These are phyloP conservation scores for Kodamaea sagamina DNA, from an alignment of 805 yeast species.

Conservation along the genomic window DNA sequence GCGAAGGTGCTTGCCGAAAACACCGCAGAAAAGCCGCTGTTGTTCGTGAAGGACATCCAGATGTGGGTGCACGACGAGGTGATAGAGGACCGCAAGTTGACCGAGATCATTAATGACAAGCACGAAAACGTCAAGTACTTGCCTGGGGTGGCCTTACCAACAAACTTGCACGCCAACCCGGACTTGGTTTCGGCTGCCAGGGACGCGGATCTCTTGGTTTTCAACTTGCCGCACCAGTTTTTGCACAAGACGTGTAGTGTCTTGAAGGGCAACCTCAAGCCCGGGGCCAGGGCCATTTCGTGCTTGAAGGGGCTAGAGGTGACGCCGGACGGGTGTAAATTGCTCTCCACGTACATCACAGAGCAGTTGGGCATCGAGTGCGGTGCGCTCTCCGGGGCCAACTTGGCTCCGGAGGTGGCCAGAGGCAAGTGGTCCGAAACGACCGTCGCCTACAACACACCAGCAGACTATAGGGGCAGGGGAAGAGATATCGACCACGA, in stretches of 20 bases:
- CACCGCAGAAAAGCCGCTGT: conserved; percentile 39
- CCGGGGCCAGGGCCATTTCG: conserved; percentile 44
- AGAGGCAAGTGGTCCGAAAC: conserved; percentile 50
- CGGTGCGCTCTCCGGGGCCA: conserved; percentile 51
- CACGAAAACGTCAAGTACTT: conserved; percentile 48
- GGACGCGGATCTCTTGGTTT: conserved; percentile 46
- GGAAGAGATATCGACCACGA: conserved; percentile 43
- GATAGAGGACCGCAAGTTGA: conserved; percentile 42
- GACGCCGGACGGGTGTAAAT: conserved; percentile 43
- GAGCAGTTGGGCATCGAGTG: conserved; percentile 46
- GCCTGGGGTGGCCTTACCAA: conserved; percentile 45
- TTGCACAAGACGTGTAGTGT: conserved; percentile 40
- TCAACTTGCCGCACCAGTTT: conserved; percentile 50
- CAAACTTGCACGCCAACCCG: conserved; percentile 43
- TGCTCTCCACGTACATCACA: conserved; percentile 45
- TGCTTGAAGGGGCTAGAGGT: conserved; percentile 51
- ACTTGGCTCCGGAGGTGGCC: conserved; percentile 49
- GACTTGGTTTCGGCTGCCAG: conserved; percentile 38
- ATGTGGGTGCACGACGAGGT: conserved; percentile 51
- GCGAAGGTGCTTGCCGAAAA: conserved; percentile 49
- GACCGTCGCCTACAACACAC: conserved; percentile 44
- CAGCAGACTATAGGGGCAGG: conserved; percentile 40
- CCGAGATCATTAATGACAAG: conserved; percentile 44
- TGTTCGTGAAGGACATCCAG: conserved; percentile 39
- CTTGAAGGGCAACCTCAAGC: conserved; percentile 41